phyloP scores from a whole-genome alignment of 2,329 filamentous ascomycete species.

The Didymella glomerata region DNA sequence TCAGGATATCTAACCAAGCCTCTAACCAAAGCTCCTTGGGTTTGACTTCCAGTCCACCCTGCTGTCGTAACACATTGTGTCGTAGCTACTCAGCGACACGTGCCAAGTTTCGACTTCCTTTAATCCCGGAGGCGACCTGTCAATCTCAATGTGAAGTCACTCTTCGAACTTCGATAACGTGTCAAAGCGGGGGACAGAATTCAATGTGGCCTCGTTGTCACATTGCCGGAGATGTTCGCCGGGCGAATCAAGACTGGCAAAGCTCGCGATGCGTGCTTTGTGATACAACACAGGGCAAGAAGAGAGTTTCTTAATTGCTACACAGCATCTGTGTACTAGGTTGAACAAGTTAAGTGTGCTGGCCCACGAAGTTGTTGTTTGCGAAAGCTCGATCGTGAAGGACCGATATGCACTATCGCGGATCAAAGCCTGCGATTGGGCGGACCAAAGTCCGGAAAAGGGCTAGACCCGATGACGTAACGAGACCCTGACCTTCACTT shows the following conservation, averaged over 20 bases:
- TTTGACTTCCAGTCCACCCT: too few relatives aligned
- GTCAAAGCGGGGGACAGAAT: neutral
- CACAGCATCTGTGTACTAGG: too few relatives aligned
- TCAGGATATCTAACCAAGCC: too few relatives aligned
- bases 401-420: neutral
- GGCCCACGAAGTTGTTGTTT: too few relatives aligned
- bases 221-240: neutral
- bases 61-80: too few relatives aligned
- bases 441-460: neutral
- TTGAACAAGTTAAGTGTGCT: too few relatives aligned
- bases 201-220: neutral
- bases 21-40: too few relatives aligned
- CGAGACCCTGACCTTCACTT: neutral
- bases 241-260: neutral
- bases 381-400: neutral
- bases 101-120: too few relatives aligned
- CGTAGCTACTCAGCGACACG: too few relatives aligned
- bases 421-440: neutral
- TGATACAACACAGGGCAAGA: neutral
- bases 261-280: neutral
- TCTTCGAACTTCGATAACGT: neutral
- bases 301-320: too few relatives aligned
- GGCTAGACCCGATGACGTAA: constrained; percentile 12
- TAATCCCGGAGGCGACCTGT: neutral
- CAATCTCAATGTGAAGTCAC: neutral